These are phyloP conservation scores for Fusarium austroafricanum DNA, from an alignment of 2,329 filamentous ascomycete genomes.

Conservation along the genomic window DNA sequence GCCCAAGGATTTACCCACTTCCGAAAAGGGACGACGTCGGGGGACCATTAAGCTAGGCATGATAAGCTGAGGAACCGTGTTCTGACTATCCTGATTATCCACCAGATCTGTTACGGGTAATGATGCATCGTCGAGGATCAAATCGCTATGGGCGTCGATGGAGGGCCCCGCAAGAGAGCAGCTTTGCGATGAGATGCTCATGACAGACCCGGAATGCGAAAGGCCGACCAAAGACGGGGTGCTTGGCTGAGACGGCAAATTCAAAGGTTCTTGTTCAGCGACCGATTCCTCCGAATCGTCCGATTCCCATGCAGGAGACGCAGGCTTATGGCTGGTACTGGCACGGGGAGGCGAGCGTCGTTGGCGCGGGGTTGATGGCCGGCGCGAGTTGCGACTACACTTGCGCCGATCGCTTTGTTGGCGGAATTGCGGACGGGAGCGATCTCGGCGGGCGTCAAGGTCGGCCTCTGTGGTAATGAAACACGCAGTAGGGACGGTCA, in stretches of 20 bases:
- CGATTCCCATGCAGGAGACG: conserved; percentile 28
- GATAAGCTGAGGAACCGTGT: conserved; percentile 79
- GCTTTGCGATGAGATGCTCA: conserved; percentile 64
- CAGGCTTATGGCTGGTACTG: conserved; percentile 15
- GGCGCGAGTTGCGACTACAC: conserved; percentile 31
- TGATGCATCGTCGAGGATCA: conserved; percentile 32
- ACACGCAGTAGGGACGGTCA: conserved; percentile 48
- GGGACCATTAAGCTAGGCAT: conserved; percentile 98
- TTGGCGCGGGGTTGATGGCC: conserved; percentile 35
- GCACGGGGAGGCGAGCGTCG: conserved; percentile 28
- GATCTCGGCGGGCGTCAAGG: conserved; percentile 44
- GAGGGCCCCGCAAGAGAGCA: conserved; percentile 63
- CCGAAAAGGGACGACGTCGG: conserved; percentile 87
- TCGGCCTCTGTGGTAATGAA: conserved; percentile 52
- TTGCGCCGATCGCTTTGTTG: conserved; percentile 41
- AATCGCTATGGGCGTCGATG: conserved; percentile 46
- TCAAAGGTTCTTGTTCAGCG: conserved; percentile 33
- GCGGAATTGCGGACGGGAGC: conserved; percentile 40
- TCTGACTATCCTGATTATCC: conserved; percentile 34
- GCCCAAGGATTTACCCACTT: conserved; percentile 84
- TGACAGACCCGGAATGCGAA: conserved; percentile 47
- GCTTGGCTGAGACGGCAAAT: conserved; percentile 42
- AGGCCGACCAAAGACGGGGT: conserved; percentile 45
- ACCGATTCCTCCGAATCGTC: conserved; percentile 23
- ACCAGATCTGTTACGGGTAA: conserved; percentile 30